phyloP scores from a whole-genome alignment of 495 filamentous ascomycete genomes.

The Pyrenula aspistea region DNA sequence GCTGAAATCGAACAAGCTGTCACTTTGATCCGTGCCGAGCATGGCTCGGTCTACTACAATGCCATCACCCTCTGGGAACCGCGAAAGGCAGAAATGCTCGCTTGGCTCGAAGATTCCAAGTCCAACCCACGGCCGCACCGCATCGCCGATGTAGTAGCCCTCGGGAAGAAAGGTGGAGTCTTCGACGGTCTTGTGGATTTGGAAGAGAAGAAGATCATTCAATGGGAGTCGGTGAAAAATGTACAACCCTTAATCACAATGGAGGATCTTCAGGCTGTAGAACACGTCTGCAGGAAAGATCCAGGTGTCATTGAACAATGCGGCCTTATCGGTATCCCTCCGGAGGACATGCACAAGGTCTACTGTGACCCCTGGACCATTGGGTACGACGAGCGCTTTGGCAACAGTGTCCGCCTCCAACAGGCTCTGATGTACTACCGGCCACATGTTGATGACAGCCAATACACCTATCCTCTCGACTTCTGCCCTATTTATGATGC shows the following conservation, averaged over 20 bases:
- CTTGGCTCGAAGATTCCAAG: slow-evolving; percentile 60
- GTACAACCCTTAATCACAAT: slow-evolving; percentile 91
- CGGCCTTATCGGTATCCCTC: slow-evolving; percentile 71
- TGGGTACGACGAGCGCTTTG: slow-evolving; percentile 86
- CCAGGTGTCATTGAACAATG: slow-evolving; percentile 91
- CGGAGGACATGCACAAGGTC: slow-evolving; percentile 81
- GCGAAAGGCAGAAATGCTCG: slow-evolving; percentile 74
- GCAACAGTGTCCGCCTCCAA: slow-evolving; percentile 67
- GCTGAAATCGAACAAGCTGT: slow-evolving; percentile 70
- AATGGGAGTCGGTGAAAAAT: slow-evolving; percentile 67
- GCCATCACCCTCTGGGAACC: slow-evolving; percentile 83
- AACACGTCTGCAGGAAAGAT: slow-evolving; percentile 66
- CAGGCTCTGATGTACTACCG: slow-evolving; percentile 96
- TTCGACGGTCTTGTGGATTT: slow-evolving; percentile 81
- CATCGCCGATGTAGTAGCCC: slow-evolving; percentile 77
- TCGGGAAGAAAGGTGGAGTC: slow-evolving; percentile 65
- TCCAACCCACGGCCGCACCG: slow-evolving; percentile 52
- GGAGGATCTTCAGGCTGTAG: slow-evolving; percentile 87
- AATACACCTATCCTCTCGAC: slow-evolving; percentile 86
- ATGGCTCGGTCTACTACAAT: slow-evolving; percentile 73
- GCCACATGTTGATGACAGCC: slow-evolving; percentile 72
- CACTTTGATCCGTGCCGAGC: slow-evolving; percentile 52
- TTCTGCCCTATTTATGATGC: slow-evolving; percentile 91
- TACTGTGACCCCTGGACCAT: slow-evolving; percentile 96
- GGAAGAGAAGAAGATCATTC: slow-evolving; percentile 51